These are phyloP conservation scores for Deakozyma indianensis DNA, from an alignment of 805 yeast genomes.

Conservation along the genomic window DNA sequence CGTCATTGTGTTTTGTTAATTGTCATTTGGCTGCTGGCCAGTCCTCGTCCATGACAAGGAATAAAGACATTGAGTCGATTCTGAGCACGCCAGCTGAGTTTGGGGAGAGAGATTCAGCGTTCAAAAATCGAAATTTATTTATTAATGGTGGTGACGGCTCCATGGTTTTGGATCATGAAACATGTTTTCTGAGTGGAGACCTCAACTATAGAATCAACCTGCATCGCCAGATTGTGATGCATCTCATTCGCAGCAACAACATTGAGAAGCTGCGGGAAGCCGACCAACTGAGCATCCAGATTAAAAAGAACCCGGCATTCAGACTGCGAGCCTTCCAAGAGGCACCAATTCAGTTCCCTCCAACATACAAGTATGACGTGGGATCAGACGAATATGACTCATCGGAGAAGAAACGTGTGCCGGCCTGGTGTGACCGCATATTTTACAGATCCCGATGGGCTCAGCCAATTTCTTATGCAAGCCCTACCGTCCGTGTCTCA, in stretches of 20 bases:
- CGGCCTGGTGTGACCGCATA: conserved; percentile 96
- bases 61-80: conserved; percentile 71
- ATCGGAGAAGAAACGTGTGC: conserved; percentile 81
- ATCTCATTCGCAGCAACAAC: conserved; percentile 32
- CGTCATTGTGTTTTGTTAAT: conserved; percentile 63
- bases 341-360: conserved; percentile 63
- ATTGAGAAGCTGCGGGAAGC: conserved; percentile 40
- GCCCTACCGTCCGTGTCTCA: conserved; percentile 48
- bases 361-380: conserved; percentile 89
- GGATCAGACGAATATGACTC: conserved; percentile 75
- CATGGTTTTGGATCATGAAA: conserved; percentile 62
- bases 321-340: conserved; percentile 68
- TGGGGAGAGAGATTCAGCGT: conserved; percentile 3
- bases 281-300: conserved; percentile 72
- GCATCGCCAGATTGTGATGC: conserved; percentile 56
- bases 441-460: conserved; percentile 48
- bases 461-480: conserved; percentile 44
- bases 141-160: conserved; percentile 29
- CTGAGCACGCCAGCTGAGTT: conserved; percentile 21
- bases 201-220: conserved; percentile 72
- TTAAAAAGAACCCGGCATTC: conserved; percentile 50
- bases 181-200: conserved; percentile 85
- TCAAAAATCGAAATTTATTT: conserved; percentile 11
- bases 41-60: conserved; percentile 67
- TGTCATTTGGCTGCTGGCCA: conserved; percentile 93